phyloP scores from a whole-genome alignment of 306 rosid species.

The Astragalus glycyphyllos region DNA sequence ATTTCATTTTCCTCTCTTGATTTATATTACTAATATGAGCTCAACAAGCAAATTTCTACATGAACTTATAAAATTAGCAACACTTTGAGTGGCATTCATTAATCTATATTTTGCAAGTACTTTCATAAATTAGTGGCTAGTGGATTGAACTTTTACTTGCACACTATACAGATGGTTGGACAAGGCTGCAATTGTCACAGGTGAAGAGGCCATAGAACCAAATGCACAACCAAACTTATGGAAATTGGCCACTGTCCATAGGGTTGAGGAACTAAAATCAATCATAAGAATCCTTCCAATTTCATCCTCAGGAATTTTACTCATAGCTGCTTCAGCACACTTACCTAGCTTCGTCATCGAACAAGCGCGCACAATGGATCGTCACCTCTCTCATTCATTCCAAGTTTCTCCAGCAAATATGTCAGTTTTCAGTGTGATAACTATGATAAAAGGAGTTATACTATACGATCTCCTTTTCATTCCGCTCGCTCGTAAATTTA shows the following conservation, averaged over 20 bases:
- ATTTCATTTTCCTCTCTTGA: no score
- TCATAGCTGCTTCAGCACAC: conserved; percentile 62
- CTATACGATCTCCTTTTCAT: conserved; percentile 73
- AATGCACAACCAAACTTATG: conserved; percentile 61
- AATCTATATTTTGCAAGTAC: no score
- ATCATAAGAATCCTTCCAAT: conserved; percentile 71
- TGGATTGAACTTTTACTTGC: conserved; percentile 48
- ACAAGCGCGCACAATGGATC: conserved; percentile 79
- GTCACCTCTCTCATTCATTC: conserved; percentile 56
- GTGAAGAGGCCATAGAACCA: conserved; percentile 35
- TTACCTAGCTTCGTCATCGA: conserved; percentile 63
- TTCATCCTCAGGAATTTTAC: conserved; percentile 61
- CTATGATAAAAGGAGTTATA: conserved; percentile 62
- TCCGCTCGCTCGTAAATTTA: conserved; percentile 57
- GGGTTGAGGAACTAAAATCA: conserved; percentile 77
- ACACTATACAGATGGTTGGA: conserved; percentile 69
- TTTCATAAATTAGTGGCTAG: no score
- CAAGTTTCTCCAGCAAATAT: conserved; percentile 67
- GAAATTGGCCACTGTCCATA: conserved; percentile 69
- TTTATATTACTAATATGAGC: no score
- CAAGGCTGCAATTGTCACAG: conserved; percentile 68
- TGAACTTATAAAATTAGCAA: no score
- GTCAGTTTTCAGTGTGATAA: conserved; percentile 58
- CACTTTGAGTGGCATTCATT: no score
- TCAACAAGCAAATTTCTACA: no score